Evolutionary conservation across 306 rosid genomes (phyloP), one percentile per base, ranked within the genome.

Genomic region (Acacia acuminata): DNA sequence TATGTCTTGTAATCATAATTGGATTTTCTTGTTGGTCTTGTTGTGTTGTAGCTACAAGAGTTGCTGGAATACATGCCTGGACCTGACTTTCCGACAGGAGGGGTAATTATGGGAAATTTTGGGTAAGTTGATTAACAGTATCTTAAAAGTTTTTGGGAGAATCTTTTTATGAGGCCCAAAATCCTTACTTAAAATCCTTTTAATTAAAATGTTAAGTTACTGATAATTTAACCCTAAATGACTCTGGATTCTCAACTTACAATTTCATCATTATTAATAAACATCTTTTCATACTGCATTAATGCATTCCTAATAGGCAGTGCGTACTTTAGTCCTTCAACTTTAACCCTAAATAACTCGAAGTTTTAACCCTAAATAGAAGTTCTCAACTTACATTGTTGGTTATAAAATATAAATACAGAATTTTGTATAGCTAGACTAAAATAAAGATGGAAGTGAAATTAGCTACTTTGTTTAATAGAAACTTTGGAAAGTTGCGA

Each of bases 81-180:
- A 81, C 99, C 99, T 17, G 99, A 96, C 85, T 96, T 96, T 89
- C 99, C 98, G 17, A 94, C 99, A n/a, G 99, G 99, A 70, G 98
- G 98, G 87, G 55, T 96, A 80, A 92, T 96, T 75, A 96, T 96
- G 99, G 99, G 99, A 67, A 96, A 91, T 83, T 65, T 89, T 88
- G 99, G 99, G 99, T 96, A 81, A 79, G 94, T 78, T 34, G 76
- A 74, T 82, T 20, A 40, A 42, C 38, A 44, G 12, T 55, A 78
- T 36, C 68, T 40, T 27, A 44, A 64, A 74, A 13, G 76, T 47
- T 61, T 77, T 61, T 61, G 82, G 17, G 32, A 45, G 71, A 55
- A 47, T 73, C 72, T 34, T 76, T 74, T 7, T 10, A 24, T 22
- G 53, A 42, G 8, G 32, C 34, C 53, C 34, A 5, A 36, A 19